These are phyloP conservation scores for Monosporozyma servazzii DNA, from an alignment of 805 yeast genomes.

Conservation along the genomic window DNA sequence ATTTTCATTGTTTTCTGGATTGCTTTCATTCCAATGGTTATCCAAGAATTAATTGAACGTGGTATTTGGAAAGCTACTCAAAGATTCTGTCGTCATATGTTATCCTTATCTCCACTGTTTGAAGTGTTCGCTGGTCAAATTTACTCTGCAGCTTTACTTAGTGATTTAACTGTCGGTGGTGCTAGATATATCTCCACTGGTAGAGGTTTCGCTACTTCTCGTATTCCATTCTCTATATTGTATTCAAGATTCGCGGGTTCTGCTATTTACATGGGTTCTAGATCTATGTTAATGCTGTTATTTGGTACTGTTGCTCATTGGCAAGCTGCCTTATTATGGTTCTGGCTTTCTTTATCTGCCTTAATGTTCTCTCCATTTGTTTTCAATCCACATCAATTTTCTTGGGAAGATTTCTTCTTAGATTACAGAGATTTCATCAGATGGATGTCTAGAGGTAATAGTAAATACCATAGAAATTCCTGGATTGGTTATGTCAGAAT, in stretches of 20 bases:
- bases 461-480: conserved; percentile 80
- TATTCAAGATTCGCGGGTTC: conserved; percentile 75
- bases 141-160: conserved; percentile 59
- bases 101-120: conserved; percentile 68
- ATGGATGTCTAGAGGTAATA: conserved; percentile 87
- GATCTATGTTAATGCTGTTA: conserved; percentile 61
- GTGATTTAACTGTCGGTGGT: conserved; percentile 74
- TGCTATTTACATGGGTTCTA: conserved; percentile 77
- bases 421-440: conserved; percentile 91
- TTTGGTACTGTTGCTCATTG: conserved; percentile 72
- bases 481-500: conserved; percentile 81
- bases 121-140: conserved; percentile 79
- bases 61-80: conserved; percentile 69
- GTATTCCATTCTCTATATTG: conserved; percentile 66
- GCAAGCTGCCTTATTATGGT: conserved; percentile 94
- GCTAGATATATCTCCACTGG: conserved; percentile 83
- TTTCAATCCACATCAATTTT: conserved; percentile 96
- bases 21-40: conserved; percentile 67
- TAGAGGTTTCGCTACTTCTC: conserved; percentile 76
- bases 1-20: conserved; percentile 76
- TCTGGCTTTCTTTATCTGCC: conserved; percentile 89
- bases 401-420: conserved; percentile 91
- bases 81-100: conserved; percentile 58
- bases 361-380: conserved; percentile 86
- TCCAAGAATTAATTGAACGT: conserved; percentile 74